Percentiles rank a stretch among this genome's conserved stretches.
Conservation (phyloP, 306 rosid genomes). For the Begonia loranthoides region DNA sequence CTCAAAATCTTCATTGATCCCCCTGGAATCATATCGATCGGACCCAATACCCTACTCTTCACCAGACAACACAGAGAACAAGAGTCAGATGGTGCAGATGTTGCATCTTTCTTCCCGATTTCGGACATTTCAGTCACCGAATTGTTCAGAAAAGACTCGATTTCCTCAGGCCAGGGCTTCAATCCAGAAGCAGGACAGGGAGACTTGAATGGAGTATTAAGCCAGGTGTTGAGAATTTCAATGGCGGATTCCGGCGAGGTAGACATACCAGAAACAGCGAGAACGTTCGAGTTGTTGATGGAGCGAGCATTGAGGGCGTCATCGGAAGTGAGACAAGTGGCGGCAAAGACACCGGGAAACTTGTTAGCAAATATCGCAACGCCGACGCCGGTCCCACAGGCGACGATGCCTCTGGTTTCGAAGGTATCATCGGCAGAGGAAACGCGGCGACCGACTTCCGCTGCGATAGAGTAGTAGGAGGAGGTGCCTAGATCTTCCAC, state of each 20-base stretch:
- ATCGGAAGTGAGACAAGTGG: constrained; percentile 41
- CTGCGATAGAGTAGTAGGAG: constrained; percentile 73
- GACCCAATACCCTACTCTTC: constrained; percentile 44
- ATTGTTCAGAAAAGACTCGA: constrained; percentile 38
- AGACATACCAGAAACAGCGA: constrained; percentile 65
- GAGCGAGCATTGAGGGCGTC: constrained; percentile 71
- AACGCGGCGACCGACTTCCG: constrained; percentile 76
- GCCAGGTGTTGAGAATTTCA: constrained; percentile 56
- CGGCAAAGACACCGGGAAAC: constrained; percentile 64
- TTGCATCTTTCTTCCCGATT: constrained; percentile 20
- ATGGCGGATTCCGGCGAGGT: constrained; percentile 45
- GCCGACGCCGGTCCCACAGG: constrained; percentile 85
- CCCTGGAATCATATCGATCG: constrained; percentile 65
- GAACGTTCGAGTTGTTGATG: constrained; percentile 82
- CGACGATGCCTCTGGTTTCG: constrained; percentile 54
- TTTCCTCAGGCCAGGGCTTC: constrained; percentile 57
- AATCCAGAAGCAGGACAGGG: constrained; percentile 54
- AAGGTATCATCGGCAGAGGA: constrained; percentile 22
- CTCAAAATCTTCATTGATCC: constrained; percentile 78
- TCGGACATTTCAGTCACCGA: constrained; percentile 57
- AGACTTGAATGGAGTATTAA: constrained; percentile 57
- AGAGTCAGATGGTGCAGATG: constrained; percentile 1
- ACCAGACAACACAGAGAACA: constrained; percentile 60
- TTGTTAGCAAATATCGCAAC: constrained; percentile 90
- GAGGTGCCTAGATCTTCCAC: constrained; percentile 80